A percentile compares a stretch with the other conserved stretches of the same genome.
Conservation (phyloP, 1,284 basidiomycete species). For the Ceratobasidium sp. region DNA sequence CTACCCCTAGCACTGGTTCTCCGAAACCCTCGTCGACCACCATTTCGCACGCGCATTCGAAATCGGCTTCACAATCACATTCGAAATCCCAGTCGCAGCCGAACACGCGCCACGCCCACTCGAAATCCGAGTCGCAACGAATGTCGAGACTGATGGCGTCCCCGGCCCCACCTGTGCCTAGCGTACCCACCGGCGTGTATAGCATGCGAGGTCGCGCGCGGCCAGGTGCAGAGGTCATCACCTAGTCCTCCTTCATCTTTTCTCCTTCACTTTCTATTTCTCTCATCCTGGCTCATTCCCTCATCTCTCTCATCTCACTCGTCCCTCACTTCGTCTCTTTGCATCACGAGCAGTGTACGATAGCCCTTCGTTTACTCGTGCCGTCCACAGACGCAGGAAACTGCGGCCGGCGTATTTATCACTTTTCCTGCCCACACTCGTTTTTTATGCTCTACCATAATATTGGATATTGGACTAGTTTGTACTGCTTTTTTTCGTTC, state of each 20-base stretch:
- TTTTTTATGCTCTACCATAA: too few species aligned
- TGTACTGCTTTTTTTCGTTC: background rate
- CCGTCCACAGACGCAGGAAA: too few species aligned
- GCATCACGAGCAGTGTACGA: too few species aligned
- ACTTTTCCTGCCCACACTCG: background rate
- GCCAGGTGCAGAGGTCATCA: constrained; percentile 16
- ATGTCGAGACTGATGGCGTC: constrained; percentile 6
- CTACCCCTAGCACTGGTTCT: too few species aligned
- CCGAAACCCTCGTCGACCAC: too few species aligned
- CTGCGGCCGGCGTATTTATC: too few species aligned
- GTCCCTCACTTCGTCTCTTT: too few species aligned
- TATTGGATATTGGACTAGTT: background rate
- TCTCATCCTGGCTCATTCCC: too few species aligned
- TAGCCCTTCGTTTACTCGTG: too few species aligned
- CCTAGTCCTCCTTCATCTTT: background rate
- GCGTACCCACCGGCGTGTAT: constrained; percentile 17
- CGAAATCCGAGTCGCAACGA: constrained; percentile 23
- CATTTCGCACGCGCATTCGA: background rate
- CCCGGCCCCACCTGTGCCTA: constrained; percentile 3
- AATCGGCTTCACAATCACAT: background rate
- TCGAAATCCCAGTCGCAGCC: background rate
- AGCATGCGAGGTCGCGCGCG: background rate
- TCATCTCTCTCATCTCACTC: too few species aligned
- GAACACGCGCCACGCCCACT: constrained; percentile 14
- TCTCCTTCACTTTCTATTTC: background rate